phyloP scores from a whole-genome alignment of 805 yeast genomes.

The Cyberlindnera maclurae region DNA sequence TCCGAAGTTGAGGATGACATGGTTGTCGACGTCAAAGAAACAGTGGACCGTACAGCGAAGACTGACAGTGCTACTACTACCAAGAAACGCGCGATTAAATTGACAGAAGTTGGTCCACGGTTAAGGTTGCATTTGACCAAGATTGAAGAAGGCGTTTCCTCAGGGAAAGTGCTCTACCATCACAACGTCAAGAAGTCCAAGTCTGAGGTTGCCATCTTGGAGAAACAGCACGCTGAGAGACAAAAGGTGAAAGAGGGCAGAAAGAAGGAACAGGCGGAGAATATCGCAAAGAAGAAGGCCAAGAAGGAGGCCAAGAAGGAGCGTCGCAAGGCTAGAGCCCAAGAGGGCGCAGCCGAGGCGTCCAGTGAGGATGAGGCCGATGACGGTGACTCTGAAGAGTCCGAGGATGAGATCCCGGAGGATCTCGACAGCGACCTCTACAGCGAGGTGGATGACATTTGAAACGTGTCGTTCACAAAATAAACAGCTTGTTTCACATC shows the following conservation, averaged over 20 bases:
- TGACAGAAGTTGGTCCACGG: constrained; percentile 92
- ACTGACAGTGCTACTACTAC: constrained; percentile 11
- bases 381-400: constrained; percentile 30
- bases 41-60: constrained; percentile 15
- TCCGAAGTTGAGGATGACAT: constrained; percentile 93
- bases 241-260: constrained; percentile 61
- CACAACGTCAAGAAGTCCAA: constrained; percentile 56
- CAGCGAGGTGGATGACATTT: constrained; percentile 34
- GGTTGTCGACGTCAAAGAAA: constrained; percentile 51
- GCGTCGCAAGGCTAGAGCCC: constrained; percentile 43
- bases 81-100: constrained; percentile 74
- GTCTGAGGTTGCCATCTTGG: constrained; percentile 53
- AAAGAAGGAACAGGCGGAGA: constrained; percentile 70
- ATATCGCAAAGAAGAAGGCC: constrained; percentile 68
- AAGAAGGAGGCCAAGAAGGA: constrained; percentile 67
- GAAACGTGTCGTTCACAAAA: neutral
- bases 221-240: constrained; percentile 57
- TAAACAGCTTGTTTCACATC: neutral
- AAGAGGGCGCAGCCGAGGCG: constrained; percentile 33
- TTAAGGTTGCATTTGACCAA: constrained; percentile 67
- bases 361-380: constrained; percentile 29
- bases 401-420: constrained; percentile 35
- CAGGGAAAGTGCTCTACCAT: constrained; percentile 86
- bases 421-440: constrained; percentile 40
- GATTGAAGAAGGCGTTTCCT: constrained; percentile 87